Base-by-base conservation (phyloP, 192 early-diverging fungal genomes). In the Linnemannia hyalina region DNA sequence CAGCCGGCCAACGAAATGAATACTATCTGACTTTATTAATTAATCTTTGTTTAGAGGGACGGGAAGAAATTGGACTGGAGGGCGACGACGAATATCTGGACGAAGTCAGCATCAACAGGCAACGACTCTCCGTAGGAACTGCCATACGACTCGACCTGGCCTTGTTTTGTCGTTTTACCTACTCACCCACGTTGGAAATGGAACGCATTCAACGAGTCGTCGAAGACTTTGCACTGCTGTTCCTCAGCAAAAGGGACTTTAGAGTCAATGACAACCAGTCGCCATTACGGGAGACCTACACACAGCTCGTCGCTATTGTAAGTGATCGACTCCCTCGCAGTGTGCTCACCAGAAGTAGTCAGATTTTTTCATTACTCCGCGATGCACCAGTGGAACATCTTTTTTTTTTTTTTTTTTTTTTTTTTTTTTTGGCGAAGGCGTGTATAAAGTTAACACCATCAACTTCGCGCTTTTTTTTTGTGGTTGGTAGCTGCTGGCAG, bases 261-360 rank as follows among this genome's bases (percentile, higher is more conserved):
- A 15, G 60, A n/a, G 13, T n/a, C 36, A 65, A 68, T n/a, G 47
- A 32, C 11, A 68, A 15, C 1, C 63, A 29, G 9, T 6, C 35
- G 18, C 60, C 52, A 29, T 11, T 74, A 5, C 18, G n/a, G 18
- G 57, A 73, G 7, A 29, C 73, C 8, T 83, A 78, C 49, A 55
- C 69, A 3, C 76, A 83, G 20, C 69, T 83, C 47, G 69, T 72
- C 9, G 74, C 55, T 4, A 70, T 81, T 54, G 80, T 81, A 75
- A 41, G 70, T 69, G 6, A 13, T 65, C 49, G 22, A 22, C 49
- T 18, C 20, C 49, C 15, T 49, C 47, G 47, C 47, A 52, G 49
- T 52, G 49, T 22, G 49, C 49, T 20, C 18, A 22, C 20, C 16
- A 5, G 49, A 52, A 52, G 49, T 18, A 16, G 18, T 6, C 15